Evolutionary conservation across 306 rosid genomes (phyloP).

Genomic region (Inga leiocalycina): DNA sequence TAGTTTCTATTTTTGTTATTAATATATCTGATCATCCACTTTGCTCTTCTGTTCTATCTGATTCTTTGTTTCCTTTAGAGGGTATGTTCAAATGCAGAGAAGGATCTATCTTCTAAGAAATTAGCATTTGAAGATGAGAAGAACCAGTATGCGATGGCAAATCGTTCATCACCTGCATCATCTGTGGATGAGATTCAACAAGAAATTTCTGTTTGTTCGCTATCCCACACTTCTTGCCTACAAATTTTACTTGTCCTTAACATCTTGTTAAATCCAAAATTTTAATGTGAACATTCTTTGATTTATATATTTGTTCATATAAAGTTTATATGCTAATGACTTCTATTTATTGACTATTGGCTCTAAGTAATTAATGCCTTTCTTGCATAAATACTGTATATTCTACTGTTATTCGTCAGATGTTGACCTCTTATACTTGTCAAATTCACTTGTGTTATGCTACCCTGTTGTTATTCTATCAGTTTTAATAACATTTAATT

Average conservation of each 20-base stretch:
- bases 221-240: slow-evolving; percentile 5
- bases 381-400: background rate
- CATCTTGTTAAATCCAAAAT: background rate
- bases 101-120: slow-evolving; percentile 48
- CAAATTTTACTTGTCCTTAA: slow-evolving; percentile 28
- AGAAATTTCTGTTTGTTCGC: slow-evolving; percentile 73
- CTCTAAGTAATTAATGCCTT: background rate
- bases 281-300: background rate
- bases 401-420: background rate
- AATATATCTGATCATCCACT: slow-evolving; percentile 10
- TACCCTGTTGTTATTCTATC: background rate
- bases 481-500: background rate
- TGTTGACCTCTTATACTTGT: background rate
- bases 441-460: background rate
- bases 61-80: slow-evolving; percentile 48
- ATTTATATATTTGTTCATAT: background rate
- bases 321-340: background rate
- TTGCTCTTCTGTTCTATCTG: slow-evolving; percentile 27
- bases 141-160: slow-evolving; percentile 51
- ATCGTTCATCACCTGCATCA: slow-evolving; percentile 54
- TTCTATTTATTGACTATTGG: background rate
- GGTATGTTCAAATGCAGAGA: slow-evolving; percentile 45
- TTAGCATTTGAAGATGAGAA: slow-evolving; percentile 53
- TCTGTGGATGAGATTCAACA: slow-evolving; percentile 69
- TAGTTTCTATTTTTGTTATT: background rate